Percentiles rank a stretch among this genome's conserved stretches.
Conservation (phyloP, 495 filamentous ascomycete genomes). For the Apodospora peruviana region DNA sequence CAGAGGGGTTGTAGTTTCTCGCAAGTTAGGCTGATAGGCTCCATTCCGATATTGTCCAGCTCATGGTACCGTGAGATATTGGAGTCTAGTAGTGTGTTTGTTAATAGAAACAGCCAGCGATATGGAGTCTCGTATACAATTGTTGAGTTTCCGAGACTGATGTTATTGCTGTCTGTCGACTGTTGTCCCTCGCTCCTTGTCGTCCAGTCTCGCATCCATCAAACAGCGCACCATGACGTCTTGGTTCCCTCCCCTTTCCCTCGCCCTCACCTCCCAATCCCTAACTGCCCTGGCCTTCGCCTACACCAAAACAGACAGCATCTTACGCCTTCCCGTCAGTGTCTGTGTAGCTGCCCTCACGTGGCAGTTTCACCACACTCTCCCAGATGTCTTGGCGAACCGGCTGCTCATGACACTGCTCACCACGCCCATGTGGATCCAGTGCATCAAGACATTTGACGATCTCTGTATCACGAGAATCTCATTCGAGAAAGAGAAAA, state of each 20-base stretch:
- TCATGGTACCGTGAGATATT: neutral
- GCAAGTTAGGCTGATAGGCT: no score
- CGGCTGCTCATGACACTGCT: neutral
- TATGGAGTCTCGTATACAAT: neutral
- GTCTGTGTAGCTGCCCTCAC: neutral
- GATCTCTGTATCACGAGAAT: neutral
- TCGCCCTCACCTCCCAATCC: neutral
- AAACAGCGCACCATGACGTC: neutral
- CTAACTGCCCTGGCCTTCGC: neutral
- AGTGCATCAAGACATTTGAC: neutral
- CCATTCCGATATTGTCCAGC: neutral
- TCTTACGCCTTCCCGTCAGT: neutral
- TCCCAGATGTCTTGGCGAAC: neutral
- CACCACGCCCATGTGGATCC: neutral
- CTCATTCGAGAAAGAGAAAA: neutral
- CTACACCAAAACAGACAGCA: neutral
- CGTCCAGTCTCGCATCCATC: neutral
- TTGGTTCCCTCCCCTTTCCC: neutral
- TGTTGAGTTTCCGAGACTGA: no score
- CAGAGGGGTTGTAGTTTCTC: neutral
- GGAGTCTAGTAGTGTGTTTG: neutral
- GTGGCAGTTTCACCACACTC: neutral
- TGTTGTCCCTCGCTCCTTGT: neutral
- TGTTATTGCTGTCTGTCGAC: neutral
- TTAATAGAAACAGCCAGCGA: neutral